A percentile compares a stretch with the other conserved stretches of the same genome.
Evolutionary conservation across 2,329 filamentous ascomycete genomes (phyloP).

Genomic region (Aspergillus pseudotamarii): DNA sequence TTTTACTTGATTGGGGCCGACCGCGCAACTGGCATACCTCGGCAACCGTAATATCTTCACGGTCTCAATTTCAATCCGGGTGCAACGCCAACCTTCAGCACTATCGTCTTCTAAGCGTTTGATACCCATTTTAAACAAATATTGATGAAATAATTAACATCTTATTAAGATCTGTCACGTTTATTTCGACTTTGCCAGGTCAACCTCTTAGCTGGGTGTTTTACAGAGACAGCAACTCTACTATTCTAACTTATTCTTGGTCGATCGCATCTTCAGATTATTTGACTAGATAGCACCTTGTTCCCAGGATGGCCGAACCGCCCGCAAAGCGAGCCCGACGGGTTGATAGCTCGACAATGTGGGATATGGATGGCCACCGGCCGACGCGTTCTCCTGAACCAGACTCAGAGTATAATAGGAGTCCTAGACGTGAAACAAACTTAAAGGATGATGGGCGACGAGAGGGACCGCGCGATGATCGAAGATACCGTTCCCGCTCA

Average conservation of each 20-base stretch:
- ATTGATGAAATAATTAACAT: slow-evolving; percentile 3
- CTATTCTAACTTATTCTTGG: not conserved
- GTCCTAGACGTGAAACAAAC: slow-evolving; percentile 38
- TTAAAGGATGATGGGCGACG: slow-evolving; percentile 41
- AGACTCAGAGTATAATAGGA: slow-evolving; percentile 38
- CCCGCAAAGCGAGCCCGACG: slow-evolving; percentile 55
- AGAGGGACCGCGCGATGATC: slow-evolving; percentile 42
- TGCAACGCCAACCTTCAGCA: not conserved
- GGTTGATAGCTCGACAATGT: slow-evolving; percentile 64
- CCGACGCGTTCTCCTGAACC: slow-evolving; percentile 30
- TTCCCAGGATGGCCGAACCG: slow-evolving; percentile 53
- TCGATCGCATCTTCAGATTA: not conserved
- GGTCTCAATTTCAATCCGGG: slow-evolving; percentile 3
- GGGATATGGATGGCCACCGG: slow-evolving; percentile 53
- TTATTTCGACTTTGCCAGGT: not conserved
- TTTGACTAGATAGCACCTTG: not conserved
- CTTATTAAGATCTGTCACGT: not conserved
- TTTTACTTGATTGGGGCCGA: not conserved
- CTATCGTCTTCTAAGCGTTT: slow-evolving; percentile 6
- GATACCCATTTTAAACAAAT: slow-evolving; percentile 13
- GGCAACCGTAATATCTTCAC: slow-evolving; percentile 9
- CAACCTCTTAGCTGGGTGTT: not conserved
- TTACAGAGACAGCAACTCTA: not conserved
- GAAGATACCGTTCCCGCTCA: slow-evolving; percentile 43
- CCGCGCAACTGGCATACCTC: not conserved